A percentile compares a stretch with the other conserved stretches of the same genome.
phyloP scores from a whole-genome alignment of 2,329 filamentous ascomycete species.

The Penicillium concentricum region DNA sequence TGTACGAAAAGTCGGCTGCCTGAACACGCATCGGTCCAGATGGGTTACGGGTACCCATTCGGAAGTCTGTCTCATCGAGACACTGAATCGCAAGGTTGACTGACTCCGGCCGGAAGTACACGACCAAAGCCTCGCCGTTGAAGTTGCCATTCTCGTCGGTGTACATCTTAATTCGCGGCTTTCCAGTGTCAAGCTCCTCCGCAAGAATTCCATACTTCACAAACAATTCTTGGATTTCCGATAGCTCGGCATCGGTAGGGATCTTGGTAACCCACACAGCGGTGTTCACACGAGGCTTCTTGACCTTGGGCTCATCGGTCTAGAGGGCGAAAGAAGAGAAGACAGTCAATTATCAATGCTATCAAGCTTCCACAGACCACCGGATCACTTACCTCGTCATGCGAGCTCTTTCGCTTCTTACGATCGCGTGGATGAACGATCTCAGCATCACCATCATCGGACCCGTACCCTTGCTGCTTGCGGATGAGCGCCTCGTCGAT shows the following conservation, averaged over 20 bases:
- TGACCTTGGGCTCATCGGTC: constrained; percentile 37
- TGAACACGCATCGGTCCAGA: constrained; percentile 74
- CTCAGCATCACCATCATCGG: constrained; percentile 58
- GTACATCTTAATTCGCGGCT: constrained; percentile 91
- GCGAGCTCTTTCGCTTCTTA: constrained; percentile 54
- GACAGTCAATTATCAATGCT: background rate
- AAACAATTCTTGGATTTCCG: constrained; percentile 82
- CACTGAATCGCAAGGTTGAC: constrained; percentile 64
- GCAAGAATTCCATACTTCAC: constrained; percentile 88
- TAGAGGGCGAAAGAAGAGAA: constrained; percentile 5
- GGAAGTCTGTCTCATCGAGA: constrained; percentile 64
- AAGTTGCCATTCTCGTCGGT: constrained; percentile 75
- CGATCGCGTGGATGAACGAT: constrained; percentile 45
- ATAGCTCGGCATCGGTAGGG: constrained; percentile 72
- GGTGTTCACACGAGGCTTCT: constrained; percentile 66
- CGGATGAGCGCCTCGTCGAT: constrained; percentile 60
- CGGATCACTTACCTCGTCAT: constrained; percentile 50
- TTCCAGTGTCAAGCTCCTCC: constrained; percentile 86
- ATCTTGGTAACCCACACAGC: constrained; percentile 90
- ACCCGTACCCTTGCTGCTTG: constrained; percentile 62
- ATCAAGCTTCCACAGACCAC: background rate
- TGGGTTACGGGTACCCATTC: constrained; percentile 56
- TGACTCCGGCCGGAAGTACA: constrained; percentile 95
- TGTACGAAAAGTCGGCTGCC: constrained; percentile 85
- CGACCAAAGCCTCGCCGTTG: constrained; percentile 89